These are phyloP conservation scores for Xylaria palmicola DNA, from an alignment of 495 filamentous ascomycete genomes.

Conservation along the genomic window DNA sequence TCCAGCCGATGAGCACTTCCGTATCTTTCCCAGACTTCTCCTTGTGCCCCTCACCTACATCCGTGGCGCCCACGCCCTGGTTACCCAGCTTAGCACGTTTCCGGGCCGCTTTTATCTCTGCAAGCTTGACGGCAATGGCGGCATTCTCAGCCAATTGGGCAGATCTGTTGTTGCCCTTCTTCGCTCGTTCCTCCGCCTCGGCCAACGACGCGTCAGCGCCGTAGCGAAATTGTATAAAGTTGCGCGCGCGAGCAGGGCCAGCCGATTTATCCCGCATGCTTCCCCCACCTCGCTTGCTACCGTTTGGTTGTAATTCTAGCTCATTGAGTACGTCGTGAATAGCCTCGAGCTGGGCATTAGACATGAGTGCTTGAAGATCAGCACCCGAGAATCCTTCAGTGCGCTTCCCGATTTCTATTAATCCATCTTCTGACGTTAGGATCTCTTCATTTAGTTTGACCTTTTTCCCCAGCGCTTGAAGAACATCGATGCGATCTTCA, in stretches of 20 bases:
- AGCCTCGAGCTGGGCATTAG: slow-evolving; percentile 94
- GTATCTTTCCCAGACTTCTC: slow-evolving; percentile 32
- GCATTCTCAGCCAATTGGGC: slow-evolving; percentile 65
- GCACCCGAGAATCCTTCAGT: slow-evolving; percentile 95
- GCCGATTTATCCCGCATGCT: slow-evolving; percentile 34
- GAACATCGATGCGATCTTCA: slow-evolving; percentile 83
- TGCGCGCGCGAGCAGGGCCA: slow-evolving; percentile 32
- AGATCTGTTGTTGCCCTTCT: slow-evolving; percentile 37
- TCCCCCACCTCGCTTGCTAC: slow-evolving; percentile 23
- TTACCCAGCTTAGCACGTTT: slow-evolving; percentile 57
- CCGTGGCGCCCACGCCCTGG: slow-evolving; percentile 36
- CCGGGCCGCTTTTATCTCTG: slow-evolving; percentile 66
- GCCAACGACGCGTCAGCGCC: slow-evolving; percentile 55
- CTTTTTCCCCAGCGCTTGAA: slow-evolving; percentile 76
- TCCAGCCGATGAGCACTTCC: slow-evolving; percentile 84
- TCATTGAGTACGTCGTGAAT: slow-evolving; percentile 89
- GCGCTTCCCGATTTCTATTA: slow-evolving; percentile 65
- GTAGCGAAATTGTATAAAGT: slow-evolving; percentile 83
- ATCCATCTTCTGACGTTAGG: slow-evolving; percentile 45
- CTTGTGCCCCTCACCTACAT: slow-evolving; percentile 31
- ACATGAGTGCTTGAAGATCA: slow-evolving; percentile 90
- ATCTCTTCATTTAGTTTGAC: slow-evolving; percentile 66
- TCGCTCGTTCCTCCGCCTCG: slow-evolving; percentile 39
- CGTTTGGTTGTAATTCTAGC: slow-evolving; percentile 37
- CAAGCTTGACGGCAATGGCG: slow-evolving; percentile 70